Percentiles rank a stretch among this genome's conserved stretches.
These are phyloP conservation scores for Alisma plantagoaquatica DNA, from an alignment of 106 monocot genomes.

Conservation along the genomic window DNA sequence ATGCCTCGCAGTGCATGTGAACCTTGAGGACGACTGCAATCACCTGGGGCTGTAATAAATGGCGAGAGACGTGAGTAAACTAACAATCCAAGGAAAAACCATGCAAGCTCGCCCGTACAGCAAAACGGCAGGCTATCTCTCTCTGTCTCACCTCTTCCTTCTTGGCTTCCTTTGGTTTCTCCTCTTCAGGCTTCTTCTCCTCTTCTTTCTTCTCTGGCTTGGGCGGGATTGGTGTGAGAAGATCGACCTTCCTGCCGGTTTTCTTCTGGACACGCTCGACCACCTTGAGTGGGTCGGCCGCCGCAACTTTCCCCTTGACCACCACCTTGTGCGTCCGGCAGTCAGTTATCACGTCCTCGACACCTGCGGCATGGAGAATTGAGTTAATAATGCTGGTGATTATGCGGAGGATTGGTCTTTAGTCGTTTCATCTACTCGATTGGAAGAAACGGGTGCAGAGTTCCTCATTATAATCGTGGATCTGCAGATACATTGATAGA, in stretches of 20 bases:
- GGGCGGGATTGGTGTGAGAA: constrained; percentile 37
- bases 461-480: too few relatives aligned
- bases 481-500: too few relatives aligned
- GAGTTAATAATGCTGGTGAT: too few relatives aligned
- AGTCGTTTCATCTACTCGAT: background rate
- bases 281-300: constrained; percentile 56
- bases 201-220: constrained; percentile 19
- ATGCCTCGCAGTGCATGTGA: constrained; percentile 95
- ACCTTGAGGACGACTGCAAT: constrained; percentile 61
- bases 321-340: constrained; percentile 50
- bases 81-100: background rate
- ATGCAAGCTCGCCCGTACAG: too few relatives aligned
- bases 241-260: constrained; percentile 64
- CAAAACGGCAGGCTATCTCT: too few relatives aligned
- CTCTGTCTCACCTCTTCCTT: constrained; percentile 55
- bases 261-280: constrained; percentile 64
- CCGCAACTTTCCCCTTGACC: too few relatives aligned
- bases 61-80: too few relatives aligned
- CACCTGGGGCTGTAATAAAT: constrained; percentile 41
- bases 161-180: too few relatives aligned
- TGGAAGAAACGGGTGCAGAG: too few relatives aligned
- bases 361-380: constrained; percentile 34
- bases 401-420: too few relatives aligned
- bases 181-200: too few relatives aligned
- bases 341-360: constrained; percentile 69